Evolutionary conservation across 768 basidiomycete genomes (phyloP).

Genomic region (Tubosaeta sp.): DNA sequence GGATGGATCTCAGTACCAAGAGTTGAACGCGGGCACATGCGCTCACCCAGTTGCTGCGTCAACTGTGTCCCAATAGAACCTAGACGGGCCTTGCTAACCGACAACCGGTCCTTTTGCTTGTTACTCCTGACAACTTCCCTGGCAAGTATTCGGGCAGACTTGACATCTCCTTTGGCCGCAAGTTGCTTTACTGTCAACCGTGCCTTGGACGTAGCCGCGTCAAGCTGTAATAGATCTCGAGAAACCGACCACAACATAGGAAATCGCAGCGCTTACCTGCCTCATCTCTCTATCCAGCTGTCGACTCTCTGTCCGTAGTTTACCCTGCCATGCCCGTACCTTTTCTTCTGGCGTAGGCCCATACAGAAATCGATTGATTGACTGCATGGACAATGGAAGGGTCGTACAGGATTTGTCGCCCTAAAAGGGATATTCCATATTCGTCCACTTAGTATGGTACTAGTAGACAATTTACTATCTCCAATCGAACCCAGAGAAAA

Average conservation of each 20-base stretch:
- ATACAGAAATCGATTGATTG: slow-evolving; percentile 90
- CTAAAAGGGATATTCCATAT: slow-evolving; percentile 17
- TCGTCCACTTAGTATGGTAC: neutral
- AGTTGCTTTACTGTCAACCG: slow-evolving; percentile 79
- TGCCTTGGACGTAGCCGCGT: slow-evolving; percentile 76
- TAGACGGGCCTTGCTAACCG: slow-evolving; percentile 88
- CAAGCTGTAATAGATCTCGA: slow-evolving; percentile 51
- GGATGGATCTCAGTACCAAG: neutral
- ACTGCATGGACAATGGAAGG: slow-evolving; percentile 52
- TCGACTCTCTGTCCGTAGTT: slow-evolving; percentile 77
- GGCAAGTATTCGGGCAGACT: slow-evolving; percentile 89
- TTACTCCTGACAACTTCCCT: slow-evolving; percentile 91
- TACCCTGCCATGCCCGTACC: slow-evolving; percentile 86
- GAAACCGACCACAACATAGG: slow-evolving; percentile 8
- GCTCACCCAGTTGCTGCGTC: slow-evolving; percentile 85
- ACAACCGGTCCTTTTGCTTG: slow-evolving; percentile 90
- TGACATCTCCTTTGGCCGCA: slow-evolving; percentile 86
- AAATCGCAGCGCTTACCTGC: slow-evolving; percentile 59
- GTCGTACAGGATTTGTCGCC: slow-evolving; percentile 1
- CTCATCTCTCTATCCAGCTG: slow-evolving; percentile 90
- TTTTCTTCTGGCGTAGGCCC: slow-evolving; percentile 95
- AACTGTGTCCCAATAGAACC: slow-evolving; percentile 89
- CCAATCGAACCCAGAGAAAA: neutral
- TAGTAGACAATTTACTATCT: neutral
- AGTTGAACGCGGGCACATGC: neutral